Percentiles rank a stretch among this genome's conserved stretches.
phyloP scores from a whole-genome alignment of 495 filamentous ascomycete species.

The Usnea hakonensis region DNA sequence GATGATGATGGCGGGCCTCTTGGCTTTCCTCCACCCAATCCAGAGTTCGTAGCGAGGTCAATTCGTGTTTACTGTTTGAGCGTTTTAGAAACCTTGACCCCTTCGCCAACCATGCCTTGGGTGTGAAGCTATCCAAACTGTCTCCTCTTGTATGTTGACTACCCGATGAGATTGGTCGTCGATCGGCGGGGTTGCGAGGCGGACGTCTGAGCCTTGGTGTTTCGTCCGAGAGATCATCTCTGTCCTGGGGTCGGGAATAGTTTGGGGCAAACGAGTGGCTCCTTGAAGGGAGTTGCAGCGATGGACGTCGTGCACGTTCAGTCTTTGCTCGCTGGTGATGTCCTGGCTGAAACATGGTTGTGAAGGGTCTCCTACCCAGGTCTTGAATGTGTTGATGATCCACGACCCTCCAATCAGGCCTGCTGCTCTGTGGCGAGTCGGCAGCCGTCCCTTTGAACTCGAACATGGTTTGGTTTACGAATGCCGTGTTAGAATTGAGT shows the following conservation, averaged over 20 bases:
- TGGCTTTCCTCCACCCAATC: constrained; percentile 40
- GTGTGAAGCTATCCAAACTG: constrained; percentile 30
- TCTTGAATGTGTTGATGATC: constrained; percentile 8
- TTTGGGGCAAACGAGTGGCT: constrained; percentile 17
- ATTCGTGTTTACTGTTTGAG: constrained; percentile 45
- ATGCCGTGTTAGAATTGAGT: not conserved
- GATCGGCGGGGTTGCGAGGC: constrained; percentile 2
- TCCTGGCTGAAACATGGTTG: constrained; percentile 9
- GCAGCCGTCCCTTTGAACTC: constrained; percentile 9
- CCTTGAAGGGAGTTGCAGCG: constrained; percentile 14
- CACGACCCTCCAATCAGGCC: constrained; percentile 8
- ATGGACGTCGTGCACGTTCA: constrained; percentile 17
- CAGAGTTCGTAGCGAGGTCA: constrained; percentile 35
- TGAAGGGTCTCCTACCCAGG: constrained; percentile 11
- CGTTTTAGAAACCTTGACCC: constrained; percentile 47
- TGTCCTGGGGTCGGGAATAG: constrained; percentile 3
- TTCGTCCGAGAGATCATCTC: not conserved
- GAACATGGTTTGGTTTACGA: constrained; percentile 5
- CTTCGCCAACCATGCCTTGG: constrained; percentile 39
- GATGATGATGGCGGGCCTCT: not conserved
- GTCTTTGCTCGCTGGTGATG: constrained; percentile 18
- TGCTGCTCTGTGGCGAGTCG: not conserved
- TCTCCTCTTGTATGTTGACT: constrained; percentile 13
- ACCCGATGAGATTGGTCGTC: constrained; percentile 13
- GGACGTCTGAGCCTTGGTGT: not conserved